These are phyloP conservation scores for Carex littledalei DNA, from an alignment of 176 grass and related monocot species.

Conservation along the genomic window DNA sequence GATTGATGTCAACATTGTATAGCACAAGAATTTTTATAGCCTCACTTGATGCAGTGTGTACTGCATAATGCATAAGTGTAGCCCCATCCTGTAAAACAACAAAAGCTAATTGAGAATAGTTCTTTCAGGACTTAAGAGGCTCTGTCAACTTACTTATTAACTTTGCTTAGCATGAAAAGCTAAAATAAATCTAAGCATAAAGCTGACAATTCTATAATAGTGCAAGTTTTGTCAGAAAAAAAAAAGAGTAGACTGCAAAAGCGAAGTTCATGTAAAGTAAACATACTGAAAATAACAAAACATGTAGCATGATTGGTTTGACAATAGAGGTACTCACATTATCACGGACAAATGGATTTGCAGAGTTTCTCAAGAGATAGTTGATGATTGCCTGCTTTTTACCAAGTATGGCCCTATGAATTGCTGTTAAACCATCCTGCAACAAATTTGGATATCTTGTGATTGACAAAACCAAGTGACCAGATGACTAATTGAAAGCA, in stretches of 20 bases:
- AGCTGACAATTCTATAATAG: background rate
- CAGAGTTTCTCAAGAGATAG: conserved; percentile 87
- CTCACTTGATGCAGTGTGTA: conserved; percentile 73
- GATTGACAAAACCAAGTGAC: background rate
- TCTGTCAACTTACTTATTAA: background rate
- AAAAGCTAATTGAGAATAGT: conserved; percentile 1
- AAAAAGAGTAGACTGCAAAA: background rate
- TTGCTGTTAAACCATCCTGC: conserved; percentile 67
- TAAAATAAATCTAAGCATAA: background rate
- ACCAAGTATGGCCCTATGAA: conserved; percentile 85
- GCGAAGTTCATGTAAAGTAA: background rate
- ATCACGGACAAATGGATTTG: conserved; percentile 85
- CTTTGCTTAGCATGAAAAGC: background rate
- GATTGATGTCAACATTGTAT: conserved; percentile 90
- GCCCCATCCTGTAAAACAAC: conserved; percentile 71
- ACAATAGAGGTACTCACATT: conserved; percentile 42
- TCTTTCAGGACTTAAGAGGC: background rate
- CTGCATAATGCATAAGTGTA: conserved; percentile 88
- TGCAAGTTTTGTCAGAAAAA: background rate
- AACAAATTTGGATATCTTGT: background rate
- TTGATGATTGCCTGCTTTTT: conserved; percentile 92
- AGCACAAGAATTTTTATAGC: conserved; percentile 78
- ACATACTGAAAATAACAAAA: background rate
- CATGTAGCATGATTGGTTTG: conserved; percentile 3
- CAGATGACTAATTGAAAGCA: background rate